phyloP scores from a whole-genome alignment of 148 eudicot species.

The Beta vulgaris region DNA sequence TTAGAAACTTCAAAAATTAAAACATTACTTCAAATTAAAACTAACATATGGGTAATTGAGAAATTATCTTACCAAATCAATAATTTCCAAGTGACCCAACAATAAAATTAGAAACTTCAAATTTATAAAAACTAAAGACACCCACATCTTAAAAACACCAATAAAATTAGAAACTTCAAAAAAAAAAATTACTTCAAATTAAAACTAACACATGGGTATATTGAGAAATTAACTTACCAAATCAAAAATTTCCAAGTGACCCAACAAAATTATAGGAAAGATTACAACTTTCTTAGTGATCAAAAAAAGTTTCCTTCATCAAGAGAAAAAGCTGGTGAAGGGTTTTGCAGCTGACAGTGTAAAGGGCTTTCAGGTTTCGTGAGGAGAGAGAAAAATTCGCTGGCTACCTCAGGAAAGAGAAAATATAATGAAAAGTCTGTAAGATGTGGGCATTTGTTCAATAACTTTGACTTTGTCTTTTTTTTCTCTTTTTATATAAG shows the following conservation, averaged over 20 bases:
- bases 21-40: neutral
- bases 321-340: slow-evolving; percentile 2
- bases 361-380: slow-evolving; percentile 22
- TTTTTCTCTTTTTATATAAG: neutral
- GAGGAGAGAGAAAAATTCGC: slow-evolving; percentile 28
- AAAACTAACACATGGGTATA: slow-evolving; percentile 19
- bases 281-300: slow-evolving; percentile 17
- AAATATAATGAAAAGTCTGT: slow-evolving; percentile 3
- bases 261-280: slow-evolving; percentile 13
- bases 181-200: neutral
- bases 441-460: slow-evolving; percentile 18
- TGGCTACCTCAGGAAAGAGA: slow-evolving; percentile 6
- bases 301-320: slow-evolving; percentile 7
- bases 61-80: slow-evolving; percentile 31
- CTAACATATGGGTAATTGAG: slow-evolving; percentile 22
- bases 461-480: slow-evolving; percentile 34
- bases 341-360: slow-evolving; percentile 20
- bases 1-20: slow-evolving; percentile 6
- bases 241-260: neutral
- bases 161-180: neutral
- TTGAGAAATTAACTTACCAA: slow-evolving; percentile 31
- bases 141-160: slow-evolving; percentile 13
- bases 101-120: neutral
- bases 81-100: neutral
- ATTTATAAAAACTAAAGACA: neutral